A percentile compares a stretch with the other conserved stretches of the same genome.
phyloP scores from a whole-genome alignment of 1,284 basidiomycete species.

The Cryptococcus jaspeensis region DNA sequence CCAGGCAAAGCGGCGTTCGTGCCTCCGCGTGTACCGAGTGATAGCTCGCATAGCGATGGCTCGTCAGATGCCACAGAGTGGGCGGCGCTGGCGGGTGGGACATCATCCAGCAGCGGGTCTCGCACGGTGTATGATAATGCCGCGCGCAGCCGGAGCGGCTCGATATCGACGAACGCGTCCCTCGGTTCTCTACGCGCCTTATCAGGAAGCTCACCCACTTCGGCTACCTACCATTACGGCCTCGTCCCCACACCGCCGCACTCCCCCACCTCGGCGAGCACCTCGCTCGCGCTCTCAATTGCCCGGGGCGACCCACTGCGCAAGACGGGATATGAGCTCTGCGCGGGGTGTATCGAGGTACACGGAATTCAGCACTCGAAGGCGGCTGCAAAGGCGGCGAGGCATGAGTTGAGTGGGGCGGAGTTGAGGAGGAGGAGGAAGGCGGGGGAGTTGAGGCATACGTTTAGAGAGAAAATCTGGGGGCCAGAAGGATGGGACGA shows the following conservation, averaged over 20 bases:
- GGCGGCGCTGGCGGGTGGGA: conserved; percentile 1
- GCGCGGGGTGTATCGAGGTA: conserved; percentile 69
- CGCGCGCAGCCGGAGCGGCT: conserved; percentile 20
- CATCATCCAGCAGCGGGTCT: conserved; percentile 10
- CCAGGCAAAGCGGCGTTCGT: conserved; percentile 27
- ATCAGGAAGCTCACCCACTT: conserved; percentile 21
- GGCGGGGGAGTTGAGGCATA: conserved; percentile 67
- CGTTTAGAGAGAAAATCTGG: conserved; percentile 82
- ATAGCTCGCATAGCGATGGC: conserved; percentile 13
- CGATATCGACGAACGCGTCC: conserved; percentile 25
- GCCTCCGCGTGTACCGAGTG: conserved; percentile 13
- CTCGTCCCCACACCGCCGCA: conserved; percentile 12
- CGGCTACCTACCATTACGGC: conserved; percentile 8
- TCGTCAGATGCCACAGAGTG: conserved; percentile 30
- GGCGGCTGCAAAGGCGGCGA: conserved; percentile 27
- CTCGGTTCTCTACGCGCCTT: conserved; percentile 14
- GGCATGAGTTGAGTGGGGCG: conserved; percentile 45
- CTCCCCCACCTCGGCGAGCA: conserved; percentile 8
- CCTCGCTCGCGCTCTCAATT: background rate
- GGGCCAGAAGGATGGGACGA: conserved; percentile 75
- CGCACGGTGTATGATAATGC: conserved; percentile 25
- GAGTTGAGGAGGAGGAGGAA: conserved; percentile 51
- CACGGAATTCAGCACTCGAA: conserved; percentile 72
- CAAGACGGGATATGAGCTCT: conserved; percentile 73
- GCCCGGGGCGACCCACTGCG: conserved; percentile 6